Percentiles rank a stretch among this genome's conserved stretches.
These are phyloP conservation scores for Tetracentron sinense DNA, from an alignment of 164 flowering plant species.

Conservation along the genomic window DNA sequence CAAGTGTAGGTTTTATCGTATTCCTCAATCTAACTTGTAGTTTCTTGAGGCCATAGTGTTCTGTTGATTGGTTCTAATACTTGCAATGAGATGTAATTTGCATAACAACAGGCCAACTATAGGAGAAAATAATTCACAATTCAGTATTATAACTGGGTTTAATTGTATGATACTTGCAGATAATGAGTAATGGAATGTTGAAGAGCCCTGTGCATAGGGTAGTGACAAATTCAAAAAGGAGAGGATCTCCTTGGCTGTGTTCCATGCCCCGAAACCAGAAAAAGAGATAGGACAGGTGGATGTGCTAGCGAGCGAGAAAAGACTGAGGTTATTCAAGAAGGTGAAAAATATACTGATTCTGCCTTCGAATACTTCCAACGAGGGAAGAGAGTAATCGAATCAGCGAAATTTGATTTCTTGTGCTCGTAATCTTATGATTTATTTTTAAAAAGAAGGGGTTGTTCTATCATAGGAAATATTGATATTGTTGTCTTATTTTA, in stretches of 20 bases:
- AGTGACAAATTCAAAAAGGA: slow-evolving; percentile 18
- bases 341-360: slow-evolving; percentile 18
- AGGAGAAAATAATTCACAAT: too few relatives aligned
- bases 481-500: too few relatives aligned
- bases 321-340: slow-evolving; percentile 23
- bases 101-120: too few relatives aligned
- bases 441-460: neutral
- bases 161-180: slow-evolving; percentile 15
- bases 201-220: slow-evolving; percentile 38
- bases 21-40: too few relatives aligned
- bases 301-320: slow-evolving; percentile 15
- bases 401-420: slow-evolving; percentile 1
- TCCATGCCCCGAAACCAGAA: slow-evolving; percentile 16
- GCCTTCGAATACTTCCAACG: slow-evolving; percentile 12
- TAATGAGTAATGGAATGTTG: slow-evolving; percentile 39
- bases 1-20: too few relatives aligned
- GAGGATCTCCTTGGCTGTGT: slow-evolving; percentile 24
- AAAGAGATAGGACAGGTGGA: slow-evolving; percentile 25
- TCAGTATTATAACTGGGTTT: neutral
- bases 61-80: too few relatives aligned
- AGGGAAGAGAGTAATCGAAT: slow-evolving; percentile 16
- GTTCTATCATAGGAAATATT: too few relatives aligned
- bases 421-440: neutral
- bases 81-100: too few relatives aligned
- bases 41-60: too few relatives aligned